Conservation (phyloP, 2,329 filamentous ascomycete species). For the Lecanicillium sp. region DNA sequence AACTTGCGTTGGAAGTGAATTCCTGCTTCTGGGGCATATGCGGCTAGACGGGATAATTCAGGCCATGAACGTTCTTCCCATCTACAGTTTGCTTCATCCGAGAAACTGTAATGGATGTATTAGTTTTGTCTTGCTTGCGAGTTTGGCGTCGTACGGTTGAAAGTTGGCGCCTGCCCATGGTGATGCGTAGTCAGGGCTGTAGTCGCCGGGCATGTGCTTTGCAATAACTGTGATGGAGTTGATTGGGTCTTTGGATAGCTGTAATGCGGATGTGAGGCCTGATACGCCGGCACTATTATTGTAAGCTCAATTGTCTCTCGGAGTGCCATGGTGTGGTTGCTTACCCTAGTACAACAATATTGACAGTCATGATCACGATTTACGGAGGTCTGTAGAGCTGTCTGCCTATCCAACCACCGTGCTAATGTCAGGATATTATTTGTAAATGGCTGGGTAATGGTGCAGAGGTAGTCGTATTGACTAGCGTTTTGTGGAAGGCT, state of each 20-base stretch:
- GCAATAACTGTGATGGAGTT: slow-evolving; percentile 60
- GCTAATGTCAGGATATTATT: too few species aligned
- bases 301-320: background rate
- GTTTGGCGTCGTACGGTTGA: slow-evolving; percentile 45
- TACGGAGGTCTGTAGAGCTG: too few species aligned
- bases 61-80: slow-evolving; percentile 60
- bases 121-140: background rate
- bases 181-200: slow-evolving; percentile 81
- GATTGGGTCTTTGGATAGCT: slow-evolving; percentile 33
- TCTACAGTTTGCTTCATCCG: slow-evolving; percentile 28
- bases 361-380: slow-evolving; percentile 2
- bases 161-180: slow-evolving; percentile 84
- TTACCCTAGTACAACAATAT: background rate
- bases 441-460: too few species aligned
- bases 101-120: slow-evolving; percentile 29
- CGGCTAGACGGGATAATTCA: slow-evolving; percentile 48
- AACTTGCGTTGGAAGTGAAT: slow-evolving; percentile 64
- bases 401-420: too few species aligned
- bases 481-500: too few species aligned
- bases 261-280: slow-evolving; percentile 41
- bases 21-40: slow-evolving; percentile 65
- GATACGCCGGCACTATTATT: slow-evolving; percentile 36
- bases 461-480: too few species aligned
- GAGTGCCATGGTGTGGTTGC: background rate
- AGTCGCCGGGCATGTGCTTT: slow-evolving; percentile 90